Conservation (phyloP, 2,329 filamentous ascomycete genomes). For the Sclerotinia glacialis region DNA sequence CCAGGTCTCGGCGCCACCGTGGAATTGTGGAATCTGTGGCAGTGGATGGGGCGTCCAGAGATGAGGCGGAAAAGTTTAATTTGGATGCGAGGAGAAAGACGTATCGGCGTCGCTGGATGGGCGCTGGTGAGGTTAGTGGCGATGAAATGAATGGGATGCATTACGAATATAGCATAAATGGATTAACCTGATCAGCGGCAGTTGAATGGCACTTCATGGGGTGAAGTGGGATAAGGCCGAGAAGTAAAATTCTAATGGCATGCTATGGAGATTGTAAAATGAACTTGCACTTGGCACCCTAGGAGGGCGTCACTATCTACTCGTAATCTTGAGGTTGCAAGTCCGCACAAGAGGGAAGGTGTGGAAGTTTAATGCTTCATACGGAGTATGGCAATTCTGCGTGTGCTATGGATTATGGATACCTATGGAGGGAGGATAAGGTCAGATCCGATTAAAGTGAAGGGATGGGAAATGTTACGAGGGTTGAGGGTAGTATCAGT, state of each 20-base stretch:
- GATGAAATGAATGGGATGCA: not conserved
- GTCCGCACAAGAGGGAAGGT: not conserved
- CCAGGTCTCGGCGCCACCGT: not conserved
- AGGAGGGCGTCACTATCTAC: too few relatives aligned
- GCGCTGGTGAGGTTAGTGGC: not conserved
- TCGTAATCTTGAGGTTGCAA: not conserved
- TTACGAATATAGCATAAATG: not conserved
- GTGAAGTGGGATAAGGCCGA: not conserved
- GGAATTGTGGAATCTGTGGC: not conserved
- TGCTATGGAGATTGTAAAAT: not conserved
- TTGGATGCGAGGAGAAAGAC: not conserved
- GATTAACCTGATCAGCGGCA: not conserved
- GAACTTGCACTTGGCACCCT: too few relatives aligned
- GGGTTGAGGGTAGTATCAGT: too few relatives aligned
- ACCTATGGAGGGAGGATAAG: too few relatives aligned
- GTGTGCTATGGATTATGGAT: too few relatives aligned
- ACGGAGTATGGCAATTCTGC: too few relatives aligned
- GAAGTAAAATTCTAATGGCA: not conserved
- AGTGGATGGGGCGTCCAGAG: too few relatives aligned
- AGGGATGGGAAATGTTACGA: too few relatives aligned
- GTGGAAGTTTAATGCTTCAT: not conserved
- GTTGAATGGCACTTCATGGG: not conserved
- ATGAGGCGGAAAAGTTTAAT: slow-evolving; percentile 2
- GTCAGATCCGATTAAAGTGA: too few relatives aligned
- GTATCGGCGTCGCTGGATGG: not conserved